phyloP scores from a whole-genome alignment of 345 rosid genomes.

The Euphorbia pulcherrima region DNA sequence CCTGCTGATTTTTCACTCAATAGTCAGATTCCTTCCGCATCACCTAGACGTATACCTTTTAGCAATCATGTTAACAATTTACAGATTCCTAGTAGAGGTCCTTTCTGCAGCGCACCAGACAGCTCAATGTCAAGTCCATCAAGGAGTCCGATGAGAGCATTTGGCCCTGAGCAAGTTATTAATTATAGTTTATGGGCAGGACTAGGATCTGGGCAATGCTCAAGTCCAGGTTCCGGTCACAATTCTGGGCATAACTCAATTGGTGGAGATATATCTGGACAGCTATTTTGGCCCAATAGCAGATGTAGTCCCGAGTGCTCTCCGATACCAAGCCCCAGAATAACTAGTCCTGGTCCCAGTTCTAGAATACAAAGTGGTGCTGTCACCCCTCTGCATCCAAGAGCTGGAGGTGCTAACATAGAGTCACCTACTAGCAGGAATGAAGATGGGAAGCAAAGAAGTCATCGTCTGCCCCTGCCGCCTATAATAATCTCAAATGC shows the following conservation, averaged over 20 bases:
- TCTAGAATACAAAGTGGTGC: slow-evolving; percentile 98
- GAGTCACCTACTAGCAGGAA: slow-evolving; percentile 68
- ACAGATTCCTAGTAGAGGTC: slow-evolving; percentile 63
- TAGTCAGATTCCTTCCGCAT: slow-evolving; percentile 51
- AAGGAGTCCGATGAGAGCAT: slow-evolving; percentile 83
- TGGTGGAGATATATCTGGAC: slow-evolving; percentile 89
- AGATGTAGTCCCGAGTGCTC: slow-evolving; percentile 97
- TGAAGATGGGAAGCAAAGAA: slow-evolving; percentile 80
- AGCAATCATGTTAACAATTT: slow-evolving; percentile 56
- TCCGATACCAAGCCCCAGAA: slow-evolving; percentile 88
- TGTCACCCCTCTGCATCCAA: slow-evolving; percentile 94
- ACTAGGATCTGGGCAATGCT: slow-evolving; percentile 90
- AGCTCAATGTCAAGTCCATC: slow-evolving; percentile 99
- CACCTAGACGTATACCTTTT: slow-evolving; percentile 59
- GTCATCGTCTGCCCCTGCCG: slow-evolving; percentile 91
- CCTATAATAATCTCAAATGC: slow-evolving; percentile 63
- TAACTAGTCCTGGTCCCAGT: slow-evolving; percentile 97
- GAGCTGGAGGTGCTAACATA: slow-evolving; percentile 61
- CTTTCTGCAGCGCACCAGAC: slow-evolving; percentile 77
- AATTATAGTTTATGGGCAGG: slow-evolving; percentile 66
- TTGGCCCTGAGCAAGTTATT: slow-evolving; percentile 58
- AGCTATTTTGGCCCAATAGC: slow-evolving; percentile 87
- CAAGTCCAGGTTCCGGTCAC: slow-evolving; percentile 96
- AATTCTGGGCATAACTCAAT: slow-evolving; percentile 93
- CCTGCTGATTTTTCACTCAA: slow-evolving; percentile 45